phyloP scores from a whole-genome alignment of 768 basidiomycete species.

The Russula sp. region DNA sequence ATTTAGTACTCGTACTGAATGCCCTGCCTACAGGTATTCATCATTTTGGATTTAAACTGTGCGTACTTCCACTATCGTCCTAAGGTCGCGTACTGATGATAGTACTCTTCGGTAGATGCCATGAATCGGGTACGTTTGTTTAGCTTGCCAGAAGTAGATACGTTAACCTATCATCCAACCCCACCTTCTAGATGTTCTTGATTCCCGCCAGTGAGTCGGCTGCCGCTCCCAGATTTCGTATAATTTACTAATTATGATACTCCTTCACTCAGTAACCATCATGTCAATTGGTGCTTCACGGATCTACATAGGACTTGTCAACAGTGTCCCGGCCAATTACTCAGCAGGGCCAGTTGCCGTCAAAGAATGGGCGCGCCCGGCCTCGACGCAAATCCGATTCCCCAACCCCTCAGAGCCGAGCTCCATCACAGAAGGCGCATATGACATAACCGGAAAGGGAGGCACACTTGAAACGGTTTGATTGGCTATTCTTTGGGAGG shows the following conservation, averaged over 20 bases:
- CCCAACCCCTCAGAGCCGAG: too few relatives aligned
- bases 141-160: background rate
- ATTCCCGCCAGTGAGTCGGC: background rate
- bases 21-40: background rate
- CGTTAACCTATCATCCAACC: background rate
- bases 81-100: background rate
- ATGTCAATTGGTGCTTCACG: conserved; percentile 1
- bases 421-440: too few relatives aligned
- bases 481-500: too few relatives aligned
- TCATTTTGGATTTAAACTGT: conserved; percentile 1
- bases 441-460: too few relatives aligned
- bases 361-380: too few relatives aligned
- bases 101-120: background rate
- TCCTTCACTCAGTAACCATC: background rate
- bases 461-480: too few relatives aligned
- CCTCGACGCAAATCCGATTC: too few relatives aligned
- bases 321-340: background rate
- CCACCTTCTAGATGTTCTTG: background rate
- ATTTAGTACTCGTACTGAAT: background rate
- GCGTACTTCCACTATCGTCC: background rate
- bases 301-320: background rate
- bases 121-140: conserved; percentile 5
- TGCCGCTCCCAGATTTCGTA: too few relatives aligned
- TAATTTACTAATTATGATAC: background rate
- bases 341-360: too few relatives aligned